Base-by-base conservation (phyloP, 805 yeast genomes). In the Candida cerambycidarum region DNA sequence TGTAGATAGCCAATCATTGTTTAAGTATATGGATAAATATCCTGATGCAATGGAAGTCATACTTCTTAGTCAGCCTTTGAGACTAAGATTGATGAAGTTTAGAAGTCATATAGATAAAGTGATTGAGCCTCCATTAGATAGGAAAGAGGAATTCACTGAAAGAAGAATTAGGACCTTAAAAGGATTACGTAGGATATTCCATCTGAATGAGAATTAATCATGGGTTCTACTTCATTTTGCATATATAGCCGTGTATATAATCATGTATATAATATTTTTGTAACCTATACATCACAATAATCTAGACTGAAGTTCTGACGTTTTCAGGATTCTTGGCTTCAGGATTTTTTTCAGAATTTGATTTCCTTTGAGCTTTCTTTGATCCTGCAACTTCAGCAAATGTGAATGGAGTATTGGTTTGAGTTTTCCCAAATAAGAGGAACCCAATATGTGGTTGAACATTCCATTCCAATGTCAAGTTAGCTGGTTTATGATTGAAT, bases 391-490 rank as follows among this genome's bases (percentile, higher is more conserved):
- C 36, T 18, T 46, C 45, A 4, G 65, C 70, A 58, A 70, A 70
- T 18, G 51, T 51, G 46, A 70, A 65, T 2, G 58, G 46, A 9
- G 55, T 44, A 14, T 44, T 44, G 5, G 65, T 50, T 13, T 45
- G 45, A 10, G 74, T 73, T 41, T 76, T 74, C 3, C 96, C 97
- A 61, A 71, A 85, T 0, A 80, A 59, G 48, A 92, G 65, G 0
- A 89, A 80, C 10, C 99, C 99, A 6, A 92, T 79, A 61, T 82
- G 75, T 1, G 99, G 99, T 66, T 92, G 98, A 35, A 92, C 75
- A 59, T 90, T 90, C 92, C 96, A 92, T 50, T 87, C 89, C 40
- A 92, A 69, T 47, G 73, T 79, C 43, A 92, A 69, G 3, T 67
- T 71, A 15, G 95, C 88, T 16, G 83, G 78, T 54, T 85, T 78